Base-by-base conservation (phyloP, 2,329 filamentous ascomycete genomes). In the Penicillium janthinellum region DNA sequence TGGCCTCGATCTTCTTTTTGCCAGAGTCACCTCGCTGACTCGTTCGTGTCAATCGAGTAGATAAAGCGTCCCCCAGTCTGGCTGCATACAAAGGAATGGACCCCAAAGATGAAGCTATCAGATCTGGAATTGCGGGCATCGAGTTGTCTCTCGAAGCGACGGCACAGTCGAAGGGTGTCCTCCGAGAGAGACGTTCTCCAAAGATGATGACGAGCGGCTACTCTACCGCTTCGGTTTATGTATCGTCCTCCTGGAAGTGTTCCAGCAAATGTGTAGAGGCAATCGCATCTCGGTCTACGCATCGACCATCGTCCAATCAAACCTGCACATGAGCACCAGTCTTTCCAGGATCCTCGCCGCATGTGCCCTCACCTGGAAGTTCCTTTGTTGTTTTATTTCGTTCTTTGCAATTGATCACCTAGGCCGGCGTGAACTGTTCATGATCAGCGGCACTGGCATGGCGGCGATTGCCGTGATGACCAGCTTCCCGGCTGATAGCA, bases 21-120 rank as follows among this genome's bases (percentile, higher is more conserved):
- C 84, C 84, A 3, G 84, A 86, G 63, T 84, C 82, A 0, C 83
- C 83, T 5, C 77, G 83, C 48, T 85, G 83, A 80, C 73, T 86
- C 4, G 79, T 85, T 15, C 68, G 83, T 38, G 81, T 82, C 62
- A 82, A 81, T 37, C 73, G 77, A n/a, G 78, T 83, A 57, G 77
- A 83, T 25, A 77, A 82, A 59, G 81, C 81, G 0, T 59, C 77
- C 7, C 64, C 74, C 4, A 78, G 82, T 3, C 67, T 82, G 20
- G 72, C 71, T 6, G 78, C 78, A 2, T 42, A 42, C 17, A 42
- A 42, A 4, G 17, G 41, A 22, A 1, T 22, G 10, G 10, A 7
- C 5, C 39, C 8, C n/a, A 17, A 42, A 17, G 39, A 42, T 42
- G 39, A 42, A 42, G 41, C 41, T 12, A 22, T 42, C 17, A 22